Base-by-base conservation (phyloP, 208 protist genomes). In the Baffinella frigidus region DNA sequence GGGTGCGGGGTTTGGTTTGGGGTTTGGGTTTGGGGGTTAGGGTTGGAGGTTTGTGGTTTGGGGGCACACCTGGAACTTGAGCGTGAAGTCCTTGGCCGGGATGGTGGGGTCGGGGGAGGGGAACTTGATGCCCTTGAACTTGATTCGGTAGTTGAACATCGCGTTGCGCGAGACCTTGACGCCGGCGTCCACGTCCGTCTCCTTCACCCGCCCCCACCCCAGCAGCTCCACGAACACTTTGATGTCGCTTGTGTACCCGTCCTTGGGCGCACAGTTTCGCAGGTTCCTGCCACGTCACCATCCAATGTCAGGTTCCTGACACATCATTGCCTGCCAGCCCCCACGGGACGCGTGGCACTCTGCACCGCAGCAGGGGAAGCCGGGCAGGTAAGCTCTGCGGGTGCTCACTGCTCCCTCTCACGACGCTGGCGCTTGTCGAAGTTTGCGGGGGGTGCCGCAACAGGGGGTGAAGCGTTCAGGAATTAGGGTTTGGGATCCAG, bases 61-160 rank as follows among this genome's bases (percentile, higher is more conserved):
- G n/a, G n/a, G n/a, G n/a, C n/a, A n/a, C n/a, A n/a, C n/a, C 27
- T 30, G 20, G 30, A 90, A 24, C 14, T 73, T 67, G 36, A 90
- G 83, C 51, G 72, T 39, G 61, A 67, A 90, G 64, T 90, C 83
- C 41, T 90, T 90, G 39, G 83, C 83, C 41, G 83, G 83, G 39
- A 64, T 43, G n/a, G 83, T 90, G 14, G 83, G 83, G 64, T 90
- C 83, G 11, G 83, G 83, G 2, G 36, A 90, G 0, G 83, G 83
- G 83, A 73, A 90, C 41, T 90, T 90, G 50, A 90, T 9, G n/a
- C 83, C 83, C 83, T 90, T 90, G 50, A 73, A 90, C 56, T 90
- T 90, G 83, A 90, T 67, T 3, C 83, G 44, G 64, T 90, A 90
- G 83, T 90, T 90, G 83, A 90, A 90, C 83, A 90, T 90, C 2